These are phyloP conservation scores for Neofusicoccum umdonicola DNA, from an alignment of 2,329 filamentous ascomycete genomes.

Conservation along the genomic window DNA sequence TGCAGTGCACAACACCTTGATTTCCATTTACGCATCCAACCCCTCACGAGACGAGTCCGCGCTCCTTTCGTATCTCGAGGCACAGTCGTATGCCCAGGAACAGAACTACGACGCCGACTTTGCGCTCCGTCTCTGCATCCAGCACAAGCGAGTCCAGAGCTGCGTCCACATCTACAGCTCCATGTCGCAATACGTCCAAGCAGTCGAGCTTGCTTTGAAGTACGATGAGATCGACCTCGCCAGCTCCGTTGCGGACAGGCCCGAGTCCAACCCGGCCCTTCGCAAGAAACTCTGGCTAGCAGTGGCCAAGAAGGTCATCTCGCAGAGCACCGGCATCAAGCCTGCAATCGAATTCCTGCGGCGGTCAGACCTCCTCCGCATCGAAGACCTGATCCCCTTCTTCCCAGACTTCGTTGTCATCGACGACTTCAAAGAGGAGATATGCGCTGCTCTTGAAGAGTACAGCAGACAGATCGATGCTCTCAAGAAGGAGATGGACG, in stretches of 20 bases:
- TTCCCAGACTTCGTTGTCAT: constrained; percentile 99
- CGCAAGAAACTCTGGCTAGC: constrained; percentile 95
- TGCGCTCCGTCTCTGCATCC: constrained; percentile 89
- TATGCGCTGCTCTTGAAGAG: constrained; percentile 87
- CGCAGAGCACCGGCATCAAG: constrained; percentile 79
- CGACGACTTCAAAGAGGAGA: constrained; percentile 98
- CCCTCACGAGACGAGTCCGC: constrained; percentile 79
- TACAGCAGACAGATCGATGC: constrained; percentile 88
- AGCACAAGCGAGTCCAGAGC: constrained; percentile 86
- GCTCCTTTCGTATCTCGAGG: constrained; percentile 83
- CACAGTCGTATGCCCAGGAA: constrained; percentile 71
- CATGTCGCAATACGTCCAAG: constrained; percentile 92
- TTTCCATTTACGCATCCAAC: constrained; percentile 91
- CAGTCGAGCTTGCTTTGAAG: constrained; percentile 86
- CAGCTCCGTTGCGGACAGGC: constrained; percentile 69
- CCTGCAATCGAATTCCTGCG: constrained; percentile 87
- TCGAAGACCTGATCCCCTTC: constrained; percentile 96
- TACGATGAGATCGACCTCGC: constrained; percentile 89
- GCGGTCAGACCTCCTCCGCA: constrained; percentile 84
- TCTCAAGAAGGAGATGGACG: constrained; percentile 92
- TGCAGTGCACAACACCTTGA: constrained; percentile 93
- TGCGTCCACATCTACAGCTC: constrained; percentile 97
- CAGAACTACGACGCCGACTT: constrained; percentile 93
- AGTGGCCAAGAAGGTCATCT: constrained; percentile 91
- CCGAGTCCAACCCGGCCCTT: constrained; percentile 62